These are phyloP conservation scores for Neurospora cerealis DNA, from an alignment of 495 filamentous ascomycete species.

Conservation along the genomic window DNA sequence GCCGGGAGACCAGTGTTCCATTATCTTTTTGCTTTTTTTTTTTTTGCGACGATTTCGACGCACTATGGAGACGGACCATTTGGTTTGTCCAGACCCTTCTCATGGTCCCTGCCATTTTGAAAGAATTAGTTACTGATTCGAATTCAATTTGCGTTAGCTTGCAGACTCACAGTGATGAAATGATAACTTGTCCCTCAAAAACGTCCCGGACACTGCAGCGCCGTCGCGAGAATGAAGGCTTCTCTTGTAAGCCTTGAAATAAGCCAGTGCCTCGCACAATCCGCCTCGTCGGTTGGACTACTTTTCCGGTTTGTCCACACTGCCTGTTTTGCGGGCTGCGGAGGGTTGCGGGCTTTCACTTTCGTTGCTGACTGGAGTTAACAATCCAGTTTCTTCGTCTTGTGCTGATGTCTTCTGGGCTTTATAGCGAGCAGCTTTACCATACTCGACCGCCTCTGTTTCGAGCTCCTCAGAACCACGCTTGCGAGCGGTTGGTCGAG, in stretches of 20 bases:
- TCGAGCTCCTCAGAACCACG: not conserved
- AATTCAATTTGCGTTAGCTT: too few species aligned
- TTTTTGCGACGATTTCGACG: too few species aligned
- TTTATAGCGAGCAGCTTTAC: not conserved
- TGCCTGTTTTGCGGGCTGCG: too few species aligned
- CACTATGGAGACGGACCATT: too few species aligned
- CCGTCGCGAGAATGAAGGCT: constrained; percentile 43
- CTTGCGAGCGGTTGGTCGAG: not conserved
- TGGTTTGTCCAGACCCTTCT: constrained; percentile 19
- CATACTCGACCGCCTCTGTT: not conserved
- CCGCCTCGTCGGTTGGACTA: constrained; percentile 54
- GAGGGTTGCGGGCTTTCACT: not conserved
- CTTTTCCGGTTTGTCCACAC: constrained; percentile 17
- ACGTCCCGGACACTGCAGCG: constrained; percentile 45
- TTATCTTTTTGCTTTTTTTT: not conserved
- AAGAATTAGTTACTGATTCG: not conserved
- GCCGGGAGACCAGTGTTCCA: not conserved
- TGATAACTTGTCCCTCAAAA: constrained; percentile 54
- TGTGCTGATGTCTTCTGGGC: not conserved
- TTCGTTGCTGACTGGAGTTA: not conserved
- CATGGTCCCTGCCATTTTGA: constrained; percentile 41
- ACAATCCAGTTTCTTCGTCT: not conserved
- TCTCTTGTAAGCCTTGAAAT: constrained; percentile 54
- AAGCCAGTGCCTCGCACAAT: constrained; percentile 57
- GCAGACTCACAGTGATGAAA: too few species aligned